A percentile compares a stretch with the other conserved stretches of the same genome.
phyloP scores from a whole-genome alignment of 2,329 filamentous ascomycete genomes.

The Colletotrichum godetiae region DNA sequence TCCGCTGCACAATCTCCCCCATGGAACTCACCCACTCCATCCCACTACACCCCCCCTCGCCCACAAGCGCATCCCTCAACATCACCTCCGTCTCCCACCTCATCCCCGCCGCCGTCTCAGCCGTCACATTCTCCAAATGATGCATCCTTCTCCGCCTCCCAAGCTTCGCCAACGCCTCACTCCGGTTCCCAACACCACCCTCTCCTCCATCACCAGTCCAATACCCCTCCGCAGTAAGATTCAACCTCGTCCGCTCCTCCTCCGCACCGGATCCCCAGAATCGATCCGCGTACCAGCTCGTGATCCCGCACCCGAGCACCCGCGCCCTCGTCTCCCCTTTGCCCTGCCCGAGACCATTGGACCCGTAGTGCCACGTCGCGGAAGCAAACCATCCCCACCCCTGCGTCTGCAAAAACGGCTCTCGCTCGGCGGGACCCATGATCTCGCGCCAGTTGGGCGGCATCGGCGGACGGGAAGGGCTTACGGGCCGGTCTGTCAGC shows the following conservation, averaged over 20 bases:
- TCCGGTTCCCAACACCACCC: slow-evolving; percentile 38
- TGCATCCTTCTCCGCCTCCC: slow-evolving; percentile 51
- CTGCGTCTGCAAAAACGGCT: slow-evolving; percentile 53
- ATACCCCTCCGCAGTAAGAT: slow-evolving; percentile 53
- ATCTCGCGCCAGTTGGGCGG: slow-evolving; percentile 51
- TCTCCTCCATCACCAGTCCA: slow-evolving; percentile 46
- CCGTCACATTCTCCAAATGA: slow-evolving; percentile 45
- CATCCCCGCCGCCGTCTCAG: slow-evolving; percentile 48
- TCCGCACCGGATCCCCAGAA: slow-evolving; percentile 40
- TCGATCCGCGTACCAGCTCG: slow-evolving; percentile 57
- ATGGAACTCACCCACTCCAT: slow-evolving; percentile 57
- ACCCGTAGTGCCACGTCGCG: slow-evolving; percentile 55
- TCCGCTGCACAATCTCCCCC: slow-evolving; percentile 54
- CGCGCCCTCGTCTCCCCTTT: slow-evolving; percentile 54
- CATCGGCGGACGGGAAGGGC: slow-evolving; percentile 46
- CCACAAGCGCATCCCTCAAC: slow-evolving; percentile 37
- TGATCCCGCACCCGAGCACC: slow-evolving; percentile 53
- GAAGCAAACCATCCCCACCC: slow-evolving; percentile 58
- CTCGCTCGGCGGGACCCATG: slow-evolving; percentile 38
- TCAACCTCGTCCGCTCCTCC: slow-evolving; percentile 51
- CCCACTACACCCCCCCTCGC: slow-evolving; percentile 46
- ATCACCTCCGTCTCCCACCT: slow-evolving; percentile 44
- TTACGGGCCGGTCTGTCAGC: slow-evolving; percentile 46
- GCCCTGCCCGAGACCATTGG: slow-evolving; percentile 49
- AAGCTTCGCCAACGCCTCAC: slow-evolving; percentile 45